Percentiles rank a stretch among this genome's conserved stretches.
phyloP scores from a whole-genome alignment of 345 rosid genomes.

The Populus davidiana region DNA sequence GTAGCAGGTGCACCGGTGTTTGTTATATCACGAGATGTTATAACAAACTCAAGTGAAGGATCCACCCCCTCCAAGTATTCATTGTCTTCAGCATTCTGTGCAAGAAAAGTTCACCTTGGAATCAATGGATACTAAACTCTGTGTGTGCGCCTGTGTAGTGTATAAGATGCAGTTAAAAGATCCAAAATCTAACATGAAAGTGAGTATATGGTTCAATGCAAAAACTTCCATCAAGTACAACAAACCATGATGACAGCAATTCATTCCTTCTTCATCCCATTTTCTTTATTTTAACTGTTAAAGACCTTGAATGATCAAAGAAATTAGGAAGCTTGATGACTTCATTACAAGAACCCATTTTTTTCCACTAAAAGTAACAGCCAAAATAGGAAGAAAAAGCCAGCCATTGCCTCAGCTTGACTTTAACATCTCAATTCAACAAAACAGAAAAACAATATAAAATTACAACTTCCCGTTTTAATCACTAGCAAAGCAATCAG shows the following conservation, averaged over 20 bases:
- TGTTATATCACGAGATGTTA: slow-evolving; percentile 70
- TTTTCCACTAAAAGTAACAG: not conserved
- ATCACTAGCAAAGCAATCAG: not conserved
- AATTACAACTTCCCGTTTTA: not conserved
- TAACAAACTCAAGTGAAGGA: slow-evolving; percentile 70
- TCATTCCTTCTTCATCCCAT: not conserved
- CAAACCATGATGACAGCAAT: not conserved
- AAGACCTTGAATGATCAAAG: not conserved
- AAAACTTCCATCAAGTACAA: not conserved
- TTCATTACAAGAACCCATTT: not conserved
- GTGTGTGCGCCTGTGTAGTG: too few species aligned
- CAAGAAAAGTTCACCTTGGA: not conserved
- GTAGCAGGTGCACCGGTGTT: slow-evolving; percentile 65
- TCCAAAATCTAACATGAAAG: not conserved
- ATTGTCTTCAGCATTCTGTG: slow-evolving; percentile 74
- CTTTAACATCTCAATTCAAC: not conserved
- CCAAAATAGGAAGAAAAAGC: too few species aligned
- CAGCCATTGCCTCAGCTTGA: not conserved
- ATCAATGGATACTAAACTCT: not conserved
- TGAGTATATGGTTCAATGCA: not conserved
- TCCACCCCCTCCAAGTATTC: slow-evolving; percentile 55
- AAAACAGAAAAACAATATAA: too few species aligned
- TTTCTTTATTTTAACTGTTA: not conserved
- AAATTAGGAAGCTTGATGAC: not conserved
- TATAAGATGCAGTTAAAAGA: not conserved